phyloP scores from a whole-genome alignment of 768 basidiomycete species.

The Paxillus ammoniavirescens region DNA sequence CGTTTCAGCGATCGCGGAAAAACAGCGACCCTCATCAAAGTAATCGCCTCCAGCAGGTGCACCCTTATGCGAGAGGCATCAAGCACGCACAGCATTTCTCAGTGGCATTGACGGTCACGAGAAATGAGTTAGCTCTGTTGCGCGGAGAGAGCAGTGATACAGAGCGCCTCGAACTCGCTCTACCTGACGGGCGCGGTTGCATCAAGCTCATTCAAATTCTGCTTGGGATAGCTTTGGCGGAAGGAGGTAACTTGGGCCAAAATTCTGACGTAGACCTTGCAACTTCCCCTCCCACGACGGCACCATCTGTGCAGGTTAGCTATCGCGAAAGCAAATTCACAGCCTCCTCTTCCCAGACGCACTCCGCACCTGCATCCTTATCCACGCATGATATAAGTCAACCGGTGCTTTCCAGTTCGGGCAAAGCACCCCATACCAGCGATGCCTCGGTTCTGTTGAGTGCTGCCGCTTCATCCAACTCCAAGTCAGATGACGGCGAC shows the following conservation, averaged over 20 bases:
- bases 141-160: constrained; percentile 6
- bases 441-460: background rate
- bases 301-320: no score
- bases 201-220: constrained; percentile 3
- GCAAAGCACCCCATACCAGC: no score
- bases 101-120: background rate
- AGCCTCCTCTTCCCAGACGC: no score
- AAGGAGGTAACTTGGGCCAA: background rate
- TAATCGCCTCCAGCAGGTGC: no score
- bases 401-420: background rate
- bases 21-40: no score
- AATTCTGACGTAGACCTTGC: background rate
- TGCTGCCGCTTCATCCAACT: background rate
- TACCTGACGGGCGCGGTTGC: background rate
- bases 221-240: constrained; percentile 1
- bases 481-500: background rate
- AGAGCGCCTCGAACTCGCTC: background rate
- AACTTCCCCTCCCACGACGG: no score
- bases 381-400: no score
- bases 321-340: no score
- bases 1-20: no score
- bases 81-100: constrained; percentile 5
- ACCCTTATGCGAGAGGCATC: background rate
- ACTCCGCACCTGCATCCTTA: no score
- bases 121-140: background rate